Base-by-base conservation (phyloP, 2,329 filamentous ascomycete genomes). In the Metarhizium guizhouense region DNA sequence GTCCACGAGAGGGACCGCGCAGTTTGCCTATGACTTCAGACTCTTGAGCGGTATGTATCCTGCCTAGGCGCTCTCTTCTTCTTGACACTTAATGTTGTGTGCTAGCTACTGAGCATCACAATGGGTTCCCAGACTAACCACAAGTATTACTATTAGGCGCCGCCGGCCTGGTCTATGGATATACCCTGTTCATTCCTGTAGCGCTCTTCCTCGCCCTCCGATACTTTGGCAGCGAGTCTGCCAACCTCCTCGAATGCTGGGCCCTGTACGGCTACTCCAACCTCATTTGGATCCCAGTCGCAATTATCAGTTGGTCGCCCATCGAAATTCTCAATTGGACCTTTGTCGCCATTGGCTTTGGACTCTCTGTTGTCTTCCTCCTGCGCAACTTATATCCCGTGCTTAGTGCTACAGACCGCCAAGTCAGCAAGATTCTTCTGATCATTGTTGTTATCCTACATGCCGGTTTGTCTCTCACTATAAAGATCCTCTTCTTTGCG, bases 401-500 rank as follows among this genome's bases (percentile, higher is more conserved):
- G 18, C 82, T 99, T 58, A 94, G 86, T 70, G 92, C 93, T 50
- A 96, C 92, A 38, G 94, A 97, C 71, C 85, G 86, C 59, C 90
- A 96, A 77, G 91, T 89, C 29, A 94, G 89, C 72, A 95, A 95
- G 80, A 79, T 90, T 25, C 74, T 99, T 59, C 78, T 99, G 57
- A 77, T 97, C 53, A 76, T 93, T 25, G 92, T 99, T 30, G 81
- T 97, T 34, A 80, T 82, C 34, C 77, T 97, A 59, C 94, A 99
- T 74, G 86, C 91, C 32, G 94, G 87, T n/a, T 78, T 99, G 62
- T 84, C 93, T 1, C 83, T 97, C 64, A 89, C 93, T 4, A 97
- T 99, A 73, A 97, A 97, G 80, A 86, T 96, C 57, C 75, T 97
- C 32, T 97, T 97, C 80, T 99, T 99, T 73, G 92, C 91, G 63